phyloP scores from a whole-genome alignment of 306 rosid species.

The Macrotyloma uniflorum region DNA sequence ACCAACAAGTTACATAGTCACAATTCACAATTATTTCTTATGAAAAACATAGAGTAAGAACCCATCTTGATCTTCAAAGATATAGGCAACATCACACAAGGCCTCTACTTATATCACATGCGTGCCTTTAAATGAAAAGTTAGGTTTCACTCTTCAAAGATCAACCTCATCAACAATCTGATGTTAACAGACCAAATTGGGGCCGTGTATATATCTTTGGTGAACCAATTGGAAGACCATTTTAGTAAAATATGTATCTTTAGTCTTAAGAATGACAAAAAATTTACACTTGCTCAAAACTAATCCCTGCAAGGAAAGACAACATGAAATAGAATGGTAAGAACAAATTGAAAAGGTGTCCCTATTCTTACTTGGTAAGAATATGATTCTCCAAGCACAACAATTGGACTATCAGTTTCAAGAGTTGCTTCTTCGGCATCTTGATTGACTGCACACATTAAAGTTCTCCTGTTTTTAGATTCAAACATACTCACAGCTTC shows the following conservation, averaged over 20 bases:
- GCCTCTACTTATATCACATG: background rate
- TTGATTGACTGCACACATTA: conserved; percentile 78
- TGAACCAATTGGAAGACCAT: background rate
- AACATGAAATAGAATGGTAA: conserved; percentile 20
- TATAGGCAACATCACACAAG: background rate
- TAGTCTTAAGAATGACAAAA: background rate
- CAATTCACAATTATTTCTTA: background rate
- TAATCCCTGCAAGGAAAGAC: background rate
- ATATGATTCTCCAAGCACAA: conserved; percentile 58
- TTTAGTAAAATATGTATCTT: background rate
- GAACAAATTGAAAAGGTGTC: background rate
- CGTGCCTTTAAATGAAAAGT: conserved; percentile 19
- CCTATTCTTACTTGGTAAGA: conserved; percentile 57
- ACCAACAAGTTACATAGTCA: background rate
- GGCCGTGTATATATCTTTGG: background rate
- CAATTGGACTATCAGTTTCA: conserved; percentile 62
- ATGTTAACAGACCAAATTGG: background rate
- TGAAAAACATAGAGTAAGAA: background rate
- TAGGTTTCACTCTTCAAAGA: conserved; percentile 8
- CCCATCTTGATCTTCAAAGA: conserved; percentile 9
- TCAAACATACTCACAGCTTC: conserved; percentile 59
- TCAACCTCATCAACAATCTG: background rate
- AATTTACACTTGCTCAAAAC: conserved; percentile 4
- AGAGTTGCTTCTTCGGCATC: conserved; percentile 68
- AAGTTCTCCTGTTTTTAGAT: conserved; percentile 86